These are phyloP conservation scores for Macadamia integrifolia DNA, from an alignment of 164 flowering plant genomes.

Conservation along the genomic window DNA sequence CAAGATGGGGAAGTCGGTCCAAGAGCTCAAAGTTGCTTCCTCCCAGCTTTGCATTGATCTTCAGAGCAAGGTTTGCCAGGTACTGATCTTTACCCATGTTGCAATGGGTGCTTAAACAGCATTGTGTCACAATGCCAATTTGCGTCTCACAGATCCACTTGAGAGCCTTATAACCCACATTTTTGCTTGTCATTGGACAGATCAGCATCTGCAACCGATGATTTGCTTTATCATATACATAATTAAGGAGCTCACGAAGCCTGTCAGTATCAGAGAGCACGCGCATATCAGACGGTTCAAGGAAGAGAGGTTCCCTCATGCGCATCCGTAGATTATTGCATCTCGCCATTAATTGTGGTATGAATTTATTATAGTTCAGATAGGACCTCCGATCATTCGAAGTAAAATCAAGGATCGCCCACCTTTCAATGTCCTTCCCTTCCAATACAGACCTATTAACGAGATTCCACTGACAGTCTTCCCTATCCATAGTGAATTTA, in stretches of 20 bases:
- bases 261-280: conserved; percentile 17
- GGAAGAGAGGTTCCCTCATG: conserved; percentile 31
- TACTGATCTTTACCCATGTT: conserved; percentile 45
- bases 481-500: conserved; percentile 22
- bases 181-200: conserved; percentile 52
- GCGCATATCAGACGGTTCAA: conserved; percentile 21
- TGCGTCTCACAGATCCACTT: conserved; percentile 68
- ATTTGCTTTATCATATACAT: conserved; percentile 6
- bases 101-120: conserved; percentile 40
- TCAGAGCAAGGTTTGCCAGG: conserved; percentile 63
- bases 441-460: conserved; percentile 33
- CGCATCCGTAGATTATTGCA: conserved; percentile 33
- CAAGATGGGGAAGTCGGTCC: conserved; percentile 38
- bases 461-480: conserved; percentile 73
- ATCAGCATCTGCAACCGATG: conserved; percentile 42
- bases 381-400: not conserved
- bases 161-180: conserved; percentile 61
- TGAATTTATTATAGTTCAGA: conserved; percentile 22
- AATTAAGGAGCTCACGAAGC: conserved; percentile 30
- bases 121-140: conserved; percentile 69
- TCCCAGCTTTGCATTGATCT: conserved; percentile 84
- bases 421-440: conserved; percentile 41
- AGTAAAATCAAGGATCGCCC: conserved; percentile 58
- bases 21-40: conserved; percentile 68
- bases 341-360: conserved; percentile 22